phyloP scores from a whole-genome alignment of 2,329 filamentous ascomycete genomes.

The Verticillium nubilum region DNA sequence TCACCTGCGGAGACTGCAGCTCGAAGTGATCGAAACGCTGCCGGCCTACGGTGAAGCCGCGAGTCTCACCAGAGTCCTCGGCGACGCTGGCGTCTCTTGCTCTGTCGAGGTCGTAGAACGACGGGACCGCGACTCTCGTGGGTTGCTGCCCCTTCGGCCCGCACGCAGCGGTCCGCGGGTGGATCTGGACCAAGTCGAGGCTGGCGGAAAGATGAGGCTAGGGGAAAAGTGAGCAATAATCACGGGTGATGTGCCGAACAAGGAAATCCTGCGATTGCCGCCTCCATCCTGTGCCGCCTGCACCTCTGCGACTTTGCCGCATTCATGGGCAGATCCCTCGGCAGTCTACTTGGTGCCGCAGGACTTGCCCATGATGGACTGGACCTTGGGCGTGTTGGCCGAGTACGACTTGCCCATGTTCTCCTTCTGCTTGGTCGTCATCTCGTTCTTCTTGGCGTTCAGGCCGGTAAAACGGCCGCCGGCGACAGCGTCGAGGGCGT shows the following conservation, averaged over 20 bases:
- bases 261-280: neutral
- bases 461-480: neutral
- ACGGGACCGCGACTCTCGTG: neutral
- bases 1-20: neutral
- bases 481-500: neutral
- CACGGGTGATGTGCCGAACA: neutral
- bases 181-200: neutral
- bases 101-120: neutral
- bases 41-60: neutral
- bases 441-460: conserved; percentile 1
- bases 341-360: neutral
- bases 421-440: neutral
- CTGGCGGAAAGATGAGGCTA: no score
- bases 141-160: neutral
- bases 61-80: neutral
- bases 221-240: neutral
- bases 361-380: neutral
- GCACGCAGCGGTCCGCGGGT: neutral
- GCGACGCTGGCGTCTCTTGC: neutral
- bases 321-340: no score
- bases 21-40: neutral
- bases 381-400: neutral
- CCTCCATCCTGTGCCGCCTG: neutral
- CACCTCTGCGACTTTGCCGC: neutral
- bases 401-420: neutral